Evolutionary conservation across 176 grass and related monocot genomes (phyloP).

Genomic region (Poa pratensis): DNA sequence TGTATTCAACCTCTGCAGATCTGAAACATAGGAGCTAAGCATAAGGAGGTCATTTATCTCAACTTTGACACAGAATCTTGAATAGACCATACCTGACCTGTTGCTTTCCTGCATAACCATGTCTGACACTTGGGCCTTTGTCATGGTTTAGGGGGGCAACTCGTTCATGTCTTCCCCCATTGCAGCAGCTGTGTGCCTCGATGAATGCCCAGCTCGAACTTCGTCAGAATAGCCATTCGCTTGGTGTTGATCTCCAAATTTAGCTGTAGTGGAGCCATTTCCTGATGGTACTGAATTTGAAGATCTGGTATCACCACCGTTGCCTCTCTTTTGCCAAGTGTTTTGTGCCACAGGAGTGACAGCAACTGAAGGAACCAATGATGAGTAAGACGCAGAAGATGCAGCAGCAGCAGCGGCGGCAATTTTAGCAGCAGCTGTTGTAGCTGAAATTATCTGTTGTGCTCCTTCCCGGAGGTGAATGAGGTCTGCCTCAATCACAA

Average conservation of each 20-base stretch:
- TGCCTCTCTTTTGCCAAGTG: conserved; percentile 63
- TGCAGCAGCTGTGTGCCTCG: conserved; percentile 41
- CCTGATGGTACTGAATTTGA: conserved; percentile 49
- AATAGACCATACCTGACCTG: conserved; percentile 60
- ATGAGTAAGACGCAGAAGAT: conserved; percentile 72
- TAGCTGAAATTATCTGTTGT: conserved; percentile 94
- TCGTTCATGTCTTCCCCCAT: conserved; percentile 54
- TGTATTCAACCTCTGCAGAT: conserved; percentile 38
- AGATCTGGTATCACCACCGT: conserved; percentile 55
- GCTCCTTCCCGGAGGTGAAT: conserved; percentile 96
- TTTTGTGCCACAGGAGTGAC: conserved; percentile 91
- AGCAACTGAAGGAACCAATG: conserved; percentile 81
- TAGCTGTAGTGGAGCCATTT: conserved; percentile 52
- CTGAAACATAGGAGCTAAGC: conserved; percentile 43
- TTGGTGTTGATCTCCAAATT: conserved; percentile 51
- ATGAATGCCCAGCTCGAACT: conserved; percentile 53
- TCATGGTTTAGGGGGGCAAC: conserved; percentile 41
- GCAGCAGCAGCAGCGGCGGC: conserved; percentile 57
- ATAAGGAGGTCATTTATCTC: not conserved
- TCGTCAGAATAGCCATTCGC: conserved; percentile 56
- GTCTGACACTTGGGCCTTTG: conserved; percentile 49
- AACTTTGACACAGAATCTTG: conserved; percentile 9
- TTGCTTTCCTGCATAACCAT: conserved; percentile 73
- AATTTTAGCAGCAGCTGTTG: conserved; percentile 92
- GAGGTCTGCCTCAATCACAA: conserved; percentile 95